Conservation (phyloP, 1,284 basidiomycete genomes). For the Hymenochaete sp. region DNA sequence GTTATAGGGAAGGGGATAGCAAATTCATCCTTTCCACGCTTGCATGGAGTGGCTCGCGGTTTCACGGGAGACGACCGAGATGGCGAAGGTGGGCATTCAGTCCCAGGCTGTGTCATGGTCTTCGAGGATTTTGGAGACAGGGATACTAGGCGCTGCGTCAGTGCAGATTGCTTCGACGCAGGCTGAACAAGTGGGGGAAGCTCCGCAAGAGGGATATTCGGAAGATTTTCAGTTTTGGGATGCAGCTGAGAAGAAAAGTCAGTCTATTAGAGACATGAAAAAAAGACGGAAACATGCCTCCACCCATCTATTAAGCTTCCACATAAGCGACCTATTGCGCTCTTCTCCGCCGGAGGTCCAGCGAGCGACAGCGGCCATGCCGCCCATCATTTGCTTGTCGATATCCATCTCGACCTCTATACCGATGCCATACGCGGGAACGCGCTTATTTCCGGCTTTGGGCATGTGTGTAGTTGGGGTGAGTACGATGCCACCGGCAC, state of each 20-base stretch:
- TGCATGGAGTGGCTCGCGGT: slow-evolving; percentile 26
- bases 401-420: slow-evolving; percentile 79
- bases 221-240: slow-evolving; percentile 33
- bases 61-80: slow-evolving; percentile 25
- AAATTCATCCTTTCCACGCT: slow-evolving; percentile 18
- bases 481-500: slow-evolving; percentile 67
- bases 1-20: slow-evolving; percentile 34
- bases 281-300: slow-evolving; percentile 35
- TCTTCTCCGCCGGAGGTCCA: slow-evolving; percentile 65
- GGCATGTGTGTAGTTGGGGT: slow-evolving; percentile 62
- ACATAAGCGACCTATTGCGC: slow-evolving; percentile 47
- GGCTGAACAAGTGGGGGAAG: slow-evolving; percentile 45
- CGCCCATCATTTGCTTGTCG: slow-evolving; percentile 65
- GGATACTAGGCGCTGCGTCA: slow-evolving; percentile 61
- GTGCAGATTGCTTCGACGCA: slow-evolving; percentile 48
- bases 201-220: slow-evolving; percentile 54
- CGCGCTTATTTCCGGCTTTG: slow-evolving; percentile 52
- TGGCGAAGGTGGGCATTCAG: slow-evolving; percentile 40
- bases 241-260: slow-evolving; percentile 38
- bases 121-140: slow-evolving; percentile 51
- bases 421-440: slow-evolving; percentile 73
- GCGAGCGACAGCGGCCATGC: slow-evolving; percentile 76
- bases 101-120: slow-evolving; percentile 24
- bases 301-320: slow-evolving; percentile 56
- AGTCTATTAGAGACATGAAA: background rate